Percentiles rank a stretch among this genome's conserved stretches.
These are phyloP conservation scores for Grifola frondosa DNA, from an alignment of 1,284 basidiomycete species.

Conservation along the genomic window DNA sequence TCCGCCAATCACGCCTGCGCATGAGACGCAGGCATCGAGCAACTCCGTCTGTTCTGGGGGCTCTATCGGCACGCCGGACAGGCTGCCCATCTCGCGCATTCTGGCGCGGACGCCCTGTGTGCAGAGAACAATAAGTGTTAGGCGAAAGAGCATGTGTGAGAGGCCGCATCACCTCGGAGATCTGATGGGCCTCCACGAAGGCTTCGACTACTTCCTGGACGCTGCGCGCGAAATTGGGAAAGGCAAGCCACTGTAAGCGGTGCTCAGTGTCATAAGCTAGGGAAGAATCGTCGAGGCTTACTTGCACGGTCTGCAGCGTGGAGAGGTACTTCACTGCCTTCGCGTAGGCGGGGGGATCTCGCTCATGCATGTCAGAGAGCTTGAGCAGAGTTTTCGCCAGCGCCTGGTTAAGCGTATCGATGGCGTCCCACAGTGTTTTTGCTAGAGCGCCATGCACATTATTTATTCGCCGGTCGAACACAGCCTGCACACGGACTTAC, in stretches of 20 bases:
- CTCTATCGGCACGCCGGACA: conserved; percentile 86
- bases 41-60: conserved; percentile 86
- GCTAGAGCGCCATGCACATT: conserved; percentile 41
- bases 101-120: conserved; percentile 70
- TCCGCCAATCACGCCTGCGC: conserved; percentile 87
- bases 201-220: conserved; percentile 47
- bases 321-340: conserved; percentile 61
- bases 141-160: conserved; percentile 1
- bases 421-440: conserved; percentile 64
- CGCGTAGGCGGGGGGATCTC: conserved; percentile 49
- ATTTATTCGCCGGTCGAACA: conserved; percentile 14
- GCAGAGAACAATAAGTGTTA: conserved; percentile 5
- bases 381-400: conserved; percentile 51
- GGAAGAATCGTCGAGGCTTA: conserved; percentile 26
- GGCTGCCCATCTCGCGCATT: conserved; percentile 88
- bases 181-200: conserved; percentile 55
- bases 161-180: conserved; percentile 49
- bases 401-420: conserved; percentile 62
- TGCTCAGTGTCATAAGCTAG: conserved; percentile 1
- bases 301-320: conserved; percentile 56
- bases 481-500: conserved; percentile 36
- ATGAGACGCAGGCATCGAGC: conserved; percentile 77
- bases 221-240: conserved; percentile 45
- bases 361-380: conserved; percentile 48
- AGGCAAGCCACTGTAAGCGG: conserved; percentile 53